Evolutionary conservation across 192 early-diverging fungal species (phyloP), one percentile per base, ranked within the genome.

Genomic region (Phlyctochytrium bullatum): DNA sequence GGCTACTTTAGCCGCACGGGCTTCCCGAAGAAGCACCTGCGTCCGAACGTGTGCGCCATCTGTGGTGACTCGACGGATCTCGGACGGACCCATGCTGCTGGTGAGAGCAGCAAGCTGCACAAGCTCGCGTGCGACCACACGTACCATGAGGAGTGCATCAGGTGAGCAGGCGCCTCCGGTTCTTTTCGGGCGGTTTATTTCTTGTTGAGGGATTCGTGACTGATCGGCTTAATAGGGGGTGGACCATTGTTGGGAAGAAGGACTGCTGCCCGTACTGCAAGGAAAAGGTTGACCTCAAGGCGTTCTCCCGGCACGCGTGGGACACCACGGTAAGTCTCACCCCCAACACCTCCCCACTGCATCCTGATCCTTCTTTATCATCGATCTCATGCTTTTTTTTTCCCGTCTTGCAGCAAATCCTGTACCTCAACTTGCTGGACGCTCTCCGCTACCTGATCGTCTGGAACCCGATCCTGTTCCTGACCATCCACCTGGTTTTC

Each of bases 171-270:
- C 67, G 23, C 36, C 4, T 2, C 35, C 10, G 31, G 12, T 40
- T 65, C 3, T 52, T 10, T 27, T 1, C 33, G 30, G 27, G 47
- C 27, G 51, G 4, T 69, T 12, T 62, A 29, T 73, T 28, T 62
- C 65, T 62, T 24, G 34, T 52, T 57, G 64, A 72, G 2, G 28
- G 40, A 33, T 25, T 4, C 3, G 65, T 6, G 29, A 3, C 27
- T 52, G 12, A 28, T 1, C 2, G 1, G 28, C 40, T 25, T 52
- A 6, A 3, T 34, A 68, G 76, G 31, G 82, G 79, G 12, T 81
- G 78, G 77, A 78, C 76, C 0, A 81, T 84, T 52, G 74, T 84
- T 29, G 79, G 82, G 57, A 84, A 84, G 62, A 84, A 84, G 67
- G 79, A 84, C 61, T 50, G 71, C 27, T 84, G 82, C 65, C 82